Evolutionary conservation across 2,329 filamentous ascomycete genomes (phyloP), one percentile per base, ranked within the genome.

Genomic region (Onygenales sp.): DNA sequence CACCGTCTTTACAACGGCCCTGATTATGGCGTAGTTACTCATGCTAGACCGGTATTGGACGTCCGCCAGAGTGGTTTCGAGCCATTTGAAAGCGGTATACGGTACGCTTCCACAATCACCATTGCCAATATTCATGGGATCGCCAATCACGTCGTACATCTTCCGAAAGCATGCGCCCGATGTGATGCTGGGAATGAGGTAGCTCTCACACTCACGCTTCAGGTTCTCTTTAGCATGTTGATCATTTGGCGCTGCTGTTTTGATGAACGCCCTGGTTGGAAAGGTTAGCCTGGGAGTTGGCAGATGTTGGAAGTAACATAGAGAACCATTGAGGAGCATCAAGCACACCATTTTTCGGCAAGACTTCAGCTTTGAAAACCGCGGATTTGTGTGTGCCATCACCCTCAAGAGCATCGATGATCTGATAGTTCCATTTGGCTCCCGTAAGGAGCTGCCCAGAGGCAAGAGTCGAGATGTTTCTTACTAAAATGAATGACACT

Each of bases 21-120:
- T 42, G 14, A 52, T 48, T 13, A 52, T 27, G 47, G 51, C 31
- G 32, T 55, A 55, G 36, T 8, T 56, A 44, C 34, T 47, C 42
- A 43, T 54, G 43, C 32, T 32, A 54, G 54, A 52, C 47, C 17
- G 42, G 43, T 54, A 54, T 56, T 56, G 5, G 42, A 56, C 52
- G 21, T 56, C 54, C 32, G 14, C 37, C 42, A 56, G 52, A 42
- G 54, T 56, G 40, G 52, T 49, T 3, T 56, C 49, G 0, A 56
- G 54, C 52, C 54, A 52, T 47, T 56, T 52, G 10, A 54, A 54
- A 9, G 54, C 54, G 27, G 45, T n/a, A 39, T 40, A 40, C 10
- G 33, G 10, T 47, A 43, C 49, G 44, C 37, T 52, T 37, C 31
- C 47, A 48, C 27, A 31, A 34, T 32, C 37, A 27, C 37, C 46